Conservation (phyloP, 192 early-diverging fungal genomes). For the Helicostylum pulchrum region DNA sequence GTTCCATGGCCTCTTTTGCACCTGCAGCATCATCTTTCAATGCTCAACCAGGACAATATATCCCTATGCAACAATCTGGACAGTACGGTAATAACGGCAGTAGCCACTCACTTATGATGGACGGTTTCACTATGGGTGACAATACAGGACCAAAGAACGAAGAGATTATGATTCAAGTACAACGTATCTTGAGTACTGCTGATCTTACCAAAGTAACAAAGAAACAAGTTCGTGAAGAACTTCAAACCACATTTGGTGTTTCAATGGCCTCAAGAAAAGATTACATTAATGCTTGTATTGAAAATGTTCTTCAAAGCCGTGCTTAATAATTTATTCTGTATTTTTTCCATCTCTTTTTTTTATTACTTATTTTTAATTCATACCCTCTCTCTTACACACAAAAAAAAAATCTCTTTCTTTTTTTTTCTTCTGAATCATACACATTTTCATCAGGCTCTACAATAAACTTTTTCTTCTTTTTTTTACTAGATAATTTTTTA, state of each 20-base stretch:
- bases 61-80: conserved; percentile 3
- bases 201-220: conserved; percentile 82
- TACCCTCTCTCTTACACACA: background rate
- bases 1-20: conserved; percentile 11
- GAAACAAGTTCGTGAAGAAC: conserved; percentile 77
- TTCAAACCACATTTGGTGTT: conserved; percentile 68
- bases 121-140: conserved; percentile 13
- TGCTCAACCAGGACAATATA: conserved; percentile 10
- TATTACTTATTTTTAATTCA: background rate
- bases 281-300: conserved; percentile 88
- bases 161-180: conserved; percentile 70
- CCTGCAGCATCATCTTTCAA: conserved; percentile 1
- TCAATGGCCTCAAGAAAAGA: conserved; percentile 81
- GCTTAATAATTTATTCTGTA: conserved; percentile 21
- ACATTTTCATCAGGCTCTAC: background rate
- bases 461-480: background rate
- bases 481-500: background rate
- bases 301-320: conserved; percentile 47
- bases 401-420: background rate
- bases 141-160: conserved; percentile 49
- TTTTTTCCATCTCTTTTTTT: conserved; percentile 2
- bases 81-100: conserved; percentile 2
- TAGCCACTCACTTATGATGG: conserved; percentile 20
- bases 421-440: background rate
- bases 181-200: conserved; percentile 61